A percentile compares a stretch with the other conserved stretches of the same genome.
Conservation (phyloP, 345 rosid species). For the Rhizophora mangle region DNA sequence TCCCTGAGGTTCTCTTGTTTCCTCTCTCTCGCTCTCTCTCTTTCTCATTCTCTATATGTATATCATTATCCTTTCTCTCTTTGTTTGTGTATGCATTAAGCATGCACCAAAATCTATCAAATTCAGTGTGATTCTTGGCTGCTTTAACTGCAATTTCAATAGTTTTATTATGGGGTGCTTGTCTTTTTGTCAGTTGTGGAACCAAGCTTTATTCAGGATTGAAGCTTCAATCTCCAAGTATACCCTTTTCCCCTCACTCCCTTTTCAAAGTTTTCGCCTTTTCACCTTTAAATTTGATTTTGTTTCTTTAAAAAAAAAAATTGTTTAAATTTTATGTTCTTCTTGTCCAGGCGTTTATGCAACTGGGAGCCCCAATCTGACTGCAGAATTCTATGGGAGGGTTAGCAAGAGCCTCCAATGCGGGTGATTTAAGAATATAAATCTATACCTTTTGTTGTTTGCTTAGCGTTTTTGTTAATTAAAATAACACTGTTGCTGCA, state of each 20-base stretch:
- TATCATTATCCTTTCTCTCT: not conserved
- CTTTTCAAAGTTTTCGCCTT: not conserved
- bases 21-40: not conserved
- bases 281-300: not conserved
- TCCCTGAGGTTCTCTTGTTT: slow-evolving; percentile 43
- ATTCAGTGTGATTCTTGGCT: not conserved
- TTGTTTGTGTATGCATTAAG: not conserved
- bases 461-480: too few species aligned
- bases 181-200: slow-evolving; percentile 48
- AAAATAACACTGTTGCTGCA: too few species aligned
- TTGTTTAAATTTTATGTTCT: not conserved
- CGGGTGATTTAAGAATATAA: slow-evolving; percentile 40
- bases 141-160: slow-evolving; percentile 11
- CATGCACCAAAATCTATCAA: slow-evolving; percentile 1
- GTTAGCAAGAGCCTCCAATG: slow-evolving; percentile 61
- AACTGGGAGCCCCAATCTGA: slow-evolving; percentile 52
- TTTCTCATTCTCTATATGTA: not conserved
- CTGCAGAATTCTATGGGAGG: slow-evolving; percentile 64
- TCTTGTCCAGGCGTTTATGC: slow-evolving; percentile 40
- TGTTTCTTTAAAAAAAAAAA: slow-evolving; percentile 1
- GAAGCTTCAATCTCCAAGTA: slow-evolving; percentile 65
- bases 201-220: slow-evolving; percentile 69
- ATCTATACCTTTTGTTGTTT: too few species aligned
- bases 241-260: slow-evolving; percentile 19
- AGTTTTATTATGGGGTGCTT: slow-evolving; percentile 3